Conservation (phyloP, 225 moss, liverwort and hornwort genomes). For the Ulota crispa region DNA sequence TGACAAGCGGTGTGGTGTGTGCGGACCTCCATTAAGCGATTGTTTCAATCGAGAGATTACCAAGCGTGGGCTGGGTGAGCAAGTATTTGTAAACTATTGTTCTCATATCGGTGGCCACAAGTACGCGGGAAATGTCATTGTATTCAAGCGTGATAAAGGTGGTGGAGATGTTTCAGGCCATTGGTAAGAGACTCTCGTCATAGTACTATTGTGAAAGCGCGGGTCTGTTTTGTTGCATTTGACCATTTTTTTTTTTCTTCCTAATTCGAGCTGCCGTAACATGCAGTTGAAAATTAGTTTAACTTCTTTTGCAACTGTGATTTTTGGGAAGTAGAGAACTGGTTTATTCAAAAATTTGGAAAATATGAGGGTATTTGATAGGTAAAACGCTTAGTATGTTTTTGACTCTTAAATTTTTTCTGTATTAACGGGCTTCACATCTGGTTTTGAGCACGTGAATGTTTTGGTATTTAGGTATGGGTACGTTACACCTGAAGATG, state of each 20-base stretch:
- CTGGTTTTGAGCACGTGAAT: constrained; percentile 13
- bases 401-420: not conserved
- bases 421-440: not conserved
- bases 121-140: constrained; percentile 91
- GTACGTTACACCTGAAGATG: constrained; percentile 66
- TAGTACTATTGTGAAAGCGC: not conserved
- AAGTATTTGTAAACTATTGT: constrained; percentile 78
- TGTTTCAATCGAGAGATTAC: constrained; percentile 58
- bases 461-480: constrained; percentile 55
- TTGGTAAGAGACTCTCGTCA: constrained; percentile 54
- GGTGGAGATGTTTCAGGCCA: constrained; percentile 63
- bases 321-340: not conserved
- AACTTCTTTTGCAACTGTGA: not conserved
- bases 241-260: not conserved
- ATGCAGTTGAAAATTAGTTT: constrained; percentile 3
- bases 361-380: not conserved
- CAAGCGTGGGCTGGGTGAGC: constrained; percentile 50
- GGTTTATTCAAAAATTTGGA: not conserved
- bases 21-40: constrained; percentile 75
- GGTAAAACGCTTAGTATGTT: not conserved
- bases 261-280: not conserved
- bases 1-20: constrained; percentile 82
- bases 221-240: not conserved
- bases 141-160: constrained; percentile 54
- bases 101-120: constrained; percentile 98